Evolutionary conservation across 257 asterid species (phyloP), one percentile per base, ranked within the genome.

Genomic region (Ilex aquifolium): DNA sequence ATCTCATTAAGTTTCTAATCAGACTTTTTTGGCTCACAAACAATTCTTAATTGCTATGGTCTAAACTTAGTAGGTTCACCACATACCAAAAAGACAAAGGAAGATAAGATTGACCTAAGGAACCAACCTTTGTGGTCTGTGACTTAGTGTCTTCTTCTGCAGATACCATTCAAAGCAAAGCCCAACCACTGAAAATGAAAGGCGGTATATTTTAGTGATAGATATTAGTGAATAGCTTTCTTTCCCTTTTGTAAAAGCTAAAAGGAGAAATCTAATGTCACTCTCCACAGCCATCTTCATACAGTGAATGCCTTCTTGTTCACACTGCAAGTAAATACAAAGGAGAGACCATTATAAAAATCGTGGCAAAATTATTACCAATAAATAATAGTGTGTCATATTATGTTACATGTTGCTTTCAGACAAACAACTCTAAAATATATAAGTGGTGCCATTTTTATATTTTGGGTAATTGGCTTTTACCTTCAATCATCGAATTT

Each of bases 291-390:
- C 61, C 71, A 53, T 66, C 85, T 62, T 62, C 65, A 60, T 64
- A 46, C 46, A 65, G 32, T 17, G 14, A 32, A 61, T 50, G 64
- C 65, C 59, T 54, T 72, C 59, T 72, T 39, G 32, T 36, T 69
- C 62, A 67, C 80, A 77, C 80, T 78, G 65, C 10, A 62, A 52
- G 2, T 13, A 29, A 39, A 50, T 50, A 30, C 16, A 13, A 13
- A 54, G 56, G 30, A 66, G 10, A 32, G 59, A 59, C n/a, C 57
- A 69, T 63, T 17, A 51, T 1, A 21, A 7, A 13, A 31, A 60
- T 67, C 75, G 87, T 79, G 83, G 83, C 76, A 52, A 21, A 11
- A 66, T 63, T 40, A 31, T 68, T 69, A 61, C 76, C 82, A 76
- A 64, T 53, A 13, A 62, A 36, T 8, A 76, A 62, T 52, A 69